Evolutionary conservation across 163 green algal genomes (phyloP).

Genomic region (Scenedesmus sp.): DNA sequence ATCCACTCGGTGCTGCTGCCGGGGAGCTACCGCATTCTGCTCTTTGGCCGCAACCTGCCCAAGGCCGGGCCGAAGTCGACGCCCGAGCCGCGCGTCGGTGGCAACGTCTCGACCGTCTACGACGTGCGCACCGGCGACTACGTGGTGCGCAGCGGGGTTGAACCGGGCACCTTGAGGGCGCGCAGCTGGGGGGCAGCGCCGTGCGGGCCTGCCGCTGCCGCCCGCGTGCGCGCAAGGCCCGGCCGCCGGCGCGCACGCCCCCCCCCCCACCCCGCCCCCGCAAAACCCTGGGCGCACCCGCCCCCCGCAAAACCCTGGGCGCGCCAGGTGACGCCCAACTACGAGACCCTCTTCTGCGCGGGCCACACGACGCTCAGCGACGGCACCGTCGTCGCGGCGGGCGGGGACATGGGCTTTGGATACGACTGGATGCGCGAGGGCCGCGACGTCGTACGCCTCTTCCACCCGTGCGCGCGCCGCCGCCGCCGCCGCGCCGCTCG

Average conservation of each 20-base stretch:
- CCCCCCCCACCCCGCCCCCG: too few species aligned
- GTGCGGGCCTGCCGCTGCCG: too few species aligned
- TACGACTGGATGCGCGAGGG: slow-evolving; percentile 48
- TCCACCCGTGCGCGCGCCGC: too few species aligned
- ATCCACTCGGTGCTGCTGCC: slow-evolving; percentile 45
- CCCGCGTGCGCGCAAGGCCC: too few species aligned
- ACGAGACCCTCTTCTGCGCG: slow-evolving; percentile 46
- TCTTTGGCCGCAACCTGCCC: slow-evolving; percentile 34
- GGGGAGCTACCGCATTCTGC: slow-evolving; percentile 23
- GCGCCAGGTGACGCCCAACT: slow-evolving; percentile 43
- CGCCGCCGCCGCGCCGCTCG: too few species aligned
- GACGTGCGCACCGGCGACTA: slow-evolving; percentile 33
- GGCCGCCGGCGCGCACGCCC: too few species aligned
- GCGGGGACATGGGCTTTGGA: slow-evolving; percentile 28
- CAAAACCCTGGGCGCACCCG: too few species aligned
- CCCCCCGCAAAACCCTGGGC: too few species aligned
- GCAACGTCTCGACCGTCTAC: slow-evolving; percentile 48
- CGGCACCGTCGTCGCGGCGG: slow-evolving; percentile 34
- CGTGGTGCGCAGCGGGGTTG: too few species aligned
- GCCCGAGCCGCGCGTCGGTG: slow-evolving; percentile 23
- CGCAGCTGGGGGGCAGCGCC: too few species aligned
- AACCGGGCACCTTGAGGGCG: too few species aligned
- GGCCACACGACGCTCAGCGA: slow-evolving; percentile 35
- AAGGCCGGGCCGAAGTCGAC: slow-evolving; percentile 29
- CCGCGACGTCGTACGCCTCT: slow-evolving; percentile 43